Base-by-base conservation (phyloP, 495 filamentous ascomycete genomes). In the Cercophora scortea region DNA sequence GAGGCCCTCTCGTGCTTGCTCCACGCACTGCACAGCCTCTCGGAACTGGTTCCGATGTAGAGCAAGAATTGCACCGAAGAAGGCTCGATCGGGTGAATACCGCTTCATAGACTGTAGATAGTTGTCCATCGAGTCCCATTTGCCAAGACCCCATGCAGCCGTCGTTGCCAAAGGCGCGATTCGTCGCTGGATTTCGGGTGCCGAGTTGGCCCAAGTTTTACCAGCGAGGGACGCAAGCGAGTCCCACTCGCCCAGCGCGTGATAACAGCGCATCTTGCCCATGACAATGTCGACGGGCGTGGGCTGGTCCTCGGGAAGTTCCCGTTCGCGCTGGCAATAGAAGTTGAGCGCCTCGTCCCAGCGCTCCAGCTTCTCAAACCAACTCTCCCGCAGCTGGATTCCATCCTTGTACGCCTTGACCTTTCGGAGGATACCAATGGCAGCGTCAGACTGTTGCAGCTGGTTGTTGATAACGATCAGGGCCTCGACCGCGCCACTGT, bases 401-500 rank as follows among this genome's bases (percentile, higher is more conserved):
- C 93, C 89, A 59, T 97, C 92, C 49, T 87, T 88, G 67, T 97
- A 98, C 18, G 87, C 80, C 65, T 96, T 93, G 7, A 91, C 93
- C 65, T 93, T 93, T 25, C 91, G 83, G 19, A 98, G 80, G 43
- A 98, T 98, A 63, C 93, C 93, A 46, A 98, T 96, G 13, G 93
- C 93, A 15, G 93, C 93, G 68, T 98, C 93, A 9, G 89, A 94
- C 62, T 98, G 93, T 62, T 98, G 93, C 7, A 98, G 77, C 62
- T 96, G 90, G 60, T 98, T 98, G 71, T 98, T 98, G 69, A 99
- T 97, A 11, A 89, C 91, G 49, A 99, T 99, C 45, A 99, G 72
- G 5, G 94, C 93, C 66, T 99, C 93, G 1, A 97, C 93, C 13
- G 94, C 90, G 50, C 84, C 87, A n/a, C 89, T 86, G 56, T 89